Percentiles rank a stretch among this genome's conserved stretches.
Evolutionary conservation across 768 basidiomycete species (phyloP).

Genomic region (Boletus sp.): DNA sequence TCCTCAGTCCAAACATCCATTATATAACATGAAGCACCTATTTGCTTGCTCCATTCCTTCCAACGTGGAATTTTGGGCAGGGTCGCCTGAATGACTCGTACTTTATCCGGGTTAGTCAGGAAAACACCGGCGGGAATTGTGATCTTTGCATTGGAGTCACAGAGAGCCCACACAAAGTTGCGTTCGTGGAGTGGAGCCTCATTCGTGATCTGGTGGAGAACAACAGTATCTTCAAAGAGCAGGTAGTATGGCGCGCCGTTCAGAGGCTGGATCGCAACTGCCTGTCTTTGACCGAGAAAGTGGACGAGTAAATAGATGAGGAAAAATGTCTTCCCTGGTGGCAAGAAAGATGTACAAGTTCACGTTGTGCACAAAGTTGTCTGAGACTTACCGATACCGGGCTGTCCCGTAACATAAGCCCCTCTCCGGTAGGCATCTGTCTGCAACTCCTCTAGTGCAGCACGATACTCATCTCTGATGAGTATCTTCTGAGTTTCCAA

Average conservation of each 20-base stretch:
- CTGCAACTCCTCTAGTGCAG: background rate
- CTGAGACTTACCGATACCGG: no score
- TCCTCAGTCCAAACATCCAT: no score
- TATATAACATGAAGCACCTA: background rate
- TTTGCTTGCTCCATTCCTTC: background rate
- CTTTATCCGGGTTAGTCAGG: accelerated
- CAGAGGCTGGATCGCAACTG: background rate
- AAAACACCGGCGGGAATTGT: background rate
- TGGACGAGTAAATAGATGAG: background rate
- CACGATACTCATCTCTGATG: background rate
- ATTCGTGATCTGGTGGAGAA: no score
- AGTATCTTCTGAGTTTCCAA: no score
- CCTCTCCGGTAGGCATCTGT: no score
- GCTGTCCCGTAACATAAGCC: no score
- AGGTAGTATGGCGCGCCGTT: background rate
- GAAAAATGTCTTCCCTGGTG: background rate
- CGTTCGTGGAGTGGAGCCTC: accelerated
- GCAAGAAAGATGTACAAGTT: background rate
- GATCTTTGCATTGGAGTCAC: background rate
- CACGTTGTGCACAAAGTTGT: no score
- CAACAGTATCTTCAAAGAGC: background rate
- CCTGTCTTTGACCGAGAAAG: background rate
- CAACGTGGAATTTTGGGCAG: background rate
- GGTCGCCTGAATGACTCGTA: background rate
- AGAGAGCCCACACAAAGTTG: background rate